These are phyloP conservation scores for Globisporangium viniferum DNA, from an alignment of 352 stramenopile genomes.

Conservation along the genomic window DNA sequence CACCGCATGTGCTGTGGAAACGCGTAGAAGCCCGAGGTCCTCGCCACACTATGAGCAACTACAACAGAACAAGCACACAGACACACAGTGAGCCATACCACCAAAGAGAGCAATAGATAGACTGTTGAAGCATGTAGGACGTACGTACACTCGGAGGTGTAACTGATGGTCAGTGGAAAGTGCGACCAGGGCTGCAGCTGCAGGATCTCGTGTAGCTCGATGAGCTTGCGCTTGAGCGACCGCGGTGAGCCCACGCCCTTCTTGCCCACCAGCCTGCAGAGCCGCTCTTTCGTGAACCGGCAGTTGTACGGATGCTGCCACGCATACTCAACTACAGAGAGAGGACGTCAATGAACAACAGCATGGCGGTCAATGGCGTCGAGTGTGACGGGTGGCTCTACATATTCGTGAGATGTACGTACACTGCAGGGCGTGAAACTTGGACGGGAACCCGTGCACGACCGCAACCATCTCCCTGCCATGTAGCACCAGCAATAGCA, in stretches of 20 bases:
- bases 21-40: slow-evolving; percentile 29
- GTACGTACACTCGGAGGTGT: slow-evolving; percentile 38
- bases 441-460: slow-evolving; percentile 74
- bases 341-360: not conserved
- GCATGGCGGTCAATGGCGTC: not conserved
- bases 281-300: slow-evolving; percentile 42
- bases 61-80: not conserved
- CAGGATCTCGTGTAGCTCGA: slow-evolving; percentile 67
- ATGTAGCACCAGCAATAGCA: not conserved
- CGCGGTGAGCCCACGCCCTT: slow-evolving; percentile 42
- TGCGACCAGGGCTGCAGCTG: slow-evolving; percentile 48
- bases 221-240: slow-evolving; percentile 67
- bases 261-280: slow-evolving; percentile 30
- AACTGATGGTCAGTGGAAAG: slow-evolving; percentile 49
- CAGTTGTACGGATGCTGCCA: slow-evolving; percentile 71
- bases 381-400: not conserved
- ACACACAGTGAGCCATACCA: not conserved
- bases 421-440: slow-evolving; percentile 77
- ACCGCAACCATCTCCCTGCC: slow-evolving; percentile 70
- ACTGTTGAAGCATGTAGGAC: not conserved
- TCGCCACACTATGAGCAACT: slow-evolving; percentile 37
- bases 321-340: slow-evolving; percentile 59
- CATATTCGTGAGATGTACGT: slow-evolving; percentile 15
- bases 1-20: slow-evolving; percentile 35
- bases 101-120: not conserved